These are phyloP conservation scores for Trichoderma sp. DNA, from an alignment of 2,329 filamentous ascomycete genomes.

Conservation along the genomic window DNA sequence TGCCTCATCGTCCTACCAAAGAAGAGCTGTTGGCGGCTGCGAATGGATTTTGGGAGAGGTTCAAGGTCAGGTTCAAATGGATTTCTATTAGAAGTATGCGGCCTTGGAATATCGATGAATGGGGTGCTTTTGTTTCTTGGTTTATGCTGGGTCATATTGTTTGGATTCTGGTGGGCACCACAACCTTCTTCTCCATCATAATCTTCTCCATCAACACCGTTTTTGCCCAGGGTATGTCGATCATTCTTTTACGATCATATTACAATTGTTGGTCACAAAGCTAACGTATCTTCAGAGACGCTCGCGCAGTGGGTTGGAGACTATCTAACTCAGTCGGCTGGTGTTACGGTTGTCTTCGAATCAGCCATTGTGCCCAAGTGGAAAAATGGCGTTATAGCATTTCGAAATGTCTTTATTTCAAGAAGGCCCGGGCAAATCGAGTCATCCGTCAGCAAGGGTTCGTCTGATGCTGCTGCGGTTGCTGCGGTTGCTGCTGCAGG, in stretches of 20 bases:
- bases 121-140: conserved; percentile 92
- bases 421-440: conserved; percentile 77
- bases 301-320: conserved; percentile 91
- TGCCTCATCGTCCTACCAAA: conserved; percentile 86
- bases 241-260: neutral
- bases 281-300: conserved; percentile 61
- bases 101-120: conserved; percentile 95
- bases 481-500: conserved; percentile 63
- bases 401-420: conserved; percentile 95
- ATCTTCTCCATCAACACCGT: conserved; percentile 94
- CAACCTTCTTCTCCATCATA: conserved; percentile 89
- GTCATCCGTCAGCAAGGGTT: conserved; percentile 88
- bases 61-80: conserved; percentile 96
- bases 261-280: neutral
- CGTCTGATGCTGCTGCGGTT: conserved; percentile 79
- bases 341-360: conserved; percentile 92
- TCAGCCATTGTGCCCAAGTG: conserved; percentile 96
- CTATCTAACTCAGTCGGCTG: conserved; percentile 90
- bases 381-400: conserved; percentile 91
- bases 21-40: conserved; percentile 90
- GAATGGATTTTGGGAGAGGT: conserved; percentile 85
- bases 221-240: conserved; percentile 74
- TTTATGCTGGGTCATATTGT: conserved; percentile 88
- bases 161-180: conserved; percentile 95
- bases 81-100: conserved; percentile 89